A percentile compares a stretch with the other conserved stretches of the same genome.
phyloP scores from a whole-genome alignment of 192 early-diverging fungal genomes.

The Umbelopsis ramanniana region DNA sequence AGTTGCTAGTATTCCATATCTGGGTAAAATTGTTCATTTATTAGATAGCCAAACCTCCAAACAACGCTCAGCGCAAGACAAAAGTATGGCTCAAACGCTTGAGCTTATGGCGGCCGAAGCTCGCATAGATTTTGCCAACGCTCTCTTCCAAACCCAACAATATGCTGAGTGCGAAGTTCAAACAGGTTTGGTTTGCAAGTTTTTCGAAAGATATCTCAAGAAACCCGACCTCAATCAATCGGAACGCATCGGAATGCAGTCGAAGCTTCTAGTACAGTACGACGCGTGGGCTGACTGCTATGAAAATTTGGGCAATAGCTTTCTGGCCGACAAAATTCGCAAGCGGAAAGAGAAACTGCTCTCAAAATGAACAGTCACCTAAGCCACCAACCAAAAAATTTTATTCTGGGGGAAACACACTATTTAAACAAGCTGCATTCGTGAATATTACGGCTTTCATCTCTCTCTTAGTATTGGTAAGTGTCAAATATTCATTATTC shows the following conservation, averaged over 20 bases:
- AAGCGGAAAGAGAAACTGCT: slow-evolving; percentile 11
- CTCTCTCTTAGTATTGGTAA: slow-evolving; percentile 21
- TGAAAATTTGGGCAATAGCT: slow-evolving; percentile 19
- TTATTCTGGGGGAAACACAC: background rate
- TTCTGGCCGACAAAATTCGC: slow-evolving; percentile 8
- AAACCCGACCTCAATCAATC: background rate
- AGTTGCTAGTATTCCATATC: background rate
- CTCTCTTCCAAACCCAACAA: background rate
- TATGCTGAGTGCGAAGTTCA: slow-evolving; percentile 8
- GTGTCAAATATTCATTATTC: background rate
- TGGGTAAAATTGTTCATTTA: slow-evolving; percentile 10
- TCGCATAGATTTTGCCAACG: background rate
- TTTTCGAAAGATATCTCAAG: slow-evolving; percentile 9
- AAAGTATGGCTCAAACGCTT: background rate
- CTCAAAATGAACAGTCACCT: slow-evolving; percentile 6
- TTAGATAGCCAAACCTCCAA: slow-evolving; percentile 2
- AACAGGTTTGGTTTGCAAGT: slow-evolving; percentile 2
- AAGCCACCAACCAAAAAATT: slow-evolving; percentile 19
- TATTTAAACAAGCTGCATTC: background rate
- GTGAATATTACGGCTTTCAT: background rate
- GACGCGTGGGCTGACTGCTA: slow-evolving; percentile 16
- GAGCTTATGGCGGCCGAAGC: background rate
- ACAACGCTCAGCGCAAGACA: background rate
- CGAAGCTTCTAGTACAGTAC: slow-evolving; percentile 16
- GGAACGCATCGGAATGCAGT: background rate